phyloP scores from a whole-genome alignment of 805 yeast genomes.

The Lachancea fermentati region DNA sequence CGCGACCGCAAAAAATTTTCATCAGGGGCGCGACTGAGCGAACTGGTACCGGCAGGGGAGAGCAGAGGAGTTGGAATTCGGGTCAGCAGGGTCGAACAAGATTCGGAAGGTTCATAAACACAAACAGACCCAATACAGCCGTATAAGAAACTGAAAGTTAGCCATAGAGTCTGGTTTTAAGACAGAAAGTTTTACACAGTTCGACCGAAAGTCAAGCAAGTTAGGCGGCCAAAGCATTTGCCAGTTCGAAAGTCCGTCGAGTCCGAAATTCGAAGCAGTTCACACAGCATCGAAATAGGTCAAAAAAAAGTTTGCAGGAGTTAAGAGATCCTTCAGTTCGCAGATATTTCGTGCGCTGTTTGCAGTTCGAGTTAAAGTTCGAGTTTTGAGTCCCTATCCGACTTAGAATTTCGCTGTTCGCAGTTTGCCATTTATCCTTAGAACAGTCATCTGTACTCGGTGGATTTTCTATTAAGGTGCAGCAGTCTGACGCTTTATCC shows the following conservation, averaged over 20 bases:
- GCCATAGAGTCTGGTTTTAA: neutral
- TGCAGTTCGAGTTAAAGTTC: neutral
- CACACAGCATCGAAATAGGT: too few relatives aligned
- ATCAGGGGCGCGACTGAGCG: neutral
- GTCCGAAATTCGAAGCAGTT: neutral
- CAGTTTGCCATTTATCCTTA: too few relatives aligned
- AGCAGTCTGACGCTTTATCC: too few relatives aligned
- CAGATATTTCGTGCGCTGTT: neutral
- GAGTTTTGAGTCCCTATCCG: too few relatives aligned
- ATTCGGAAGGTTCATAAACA: neutral
- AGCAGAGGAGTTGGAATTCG: neutral
- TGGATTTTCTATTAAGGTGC: too few relatives aligned
- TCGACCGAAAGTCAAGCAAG: neutral
- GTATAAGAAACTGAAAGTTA: neutral
- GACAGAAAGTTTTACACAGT: neutral
- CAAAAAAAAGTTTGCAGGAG: too few relatives aligned
- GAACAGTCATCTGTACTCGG: too few relatives aligned
- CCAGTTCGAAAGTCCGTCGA: neutral
- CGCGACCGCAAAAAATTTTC: neutral
- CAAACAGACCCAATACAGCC: conserved; percentile 1
- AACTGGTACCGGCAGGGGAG: neutral
- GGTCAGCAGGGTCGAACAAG: neutral
- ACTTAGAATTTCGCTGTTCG: too few relatives aligned
- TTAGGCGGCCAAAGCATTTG: neutral
- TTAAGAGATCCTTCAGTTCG: neutral